Base-by-base conservation (phyloP, 495 filamentous ascomycete genomes). In the Neurospora sp. region DNA sequence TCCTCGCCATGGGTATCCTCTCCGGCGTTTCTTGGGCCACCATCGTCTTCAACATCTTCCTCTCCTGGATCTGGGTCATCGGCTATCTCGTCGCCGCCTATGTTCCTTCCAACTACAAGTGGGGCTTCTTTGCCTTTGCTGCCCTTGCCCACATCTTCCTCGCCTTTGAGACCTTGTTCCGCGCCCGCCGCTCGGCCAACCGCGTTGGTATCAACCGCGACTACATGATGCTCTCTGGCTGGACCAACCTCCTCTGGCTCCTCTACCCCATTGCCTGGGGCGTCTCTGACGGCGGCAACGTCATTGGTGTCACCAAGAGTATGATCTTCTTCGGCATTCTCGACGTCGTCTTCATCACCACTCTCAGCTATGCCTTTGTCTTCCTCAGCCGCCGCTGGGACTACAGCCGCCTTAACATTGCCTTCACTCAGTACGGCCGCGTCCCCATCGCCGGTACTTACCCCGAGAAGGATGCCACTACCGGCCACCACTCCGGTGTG, bases 391-490 rank as follows among this genome's bases (percentile, higher is more conserved):
- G 78, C 72, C 79, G 74, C 37, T 88, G 86, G 86, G 86, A 88
- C 72, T 86, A 84, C 73, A 74, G 76, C 75, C 74, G 73, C 38
- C 76, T 88, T 37, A 86, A 86, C 77, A 75, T 88, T 39, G 79
- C 83, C 70, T 88, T 88, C 74, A 88, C 86, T n/a, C 85, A 85
- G 76, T 86, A 86, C 75, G 86, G 86, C 70, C 84, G 86, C 46
- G 86, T 87, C 71, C 78, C 78, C 39, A 75, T 78, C 16, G 38
- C 71, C 11, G 85, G 83, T 4, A 78, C 77, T 37, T 85, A 81
- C 76, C 84, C 84, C 69, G 86, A 87, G 79, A 85, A 86, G 80
- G 69, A 75, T 38, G 39, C 74, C 38, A 76, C 78, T 5, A 46
- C 81, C 11, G 77, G 37, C 38, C 69, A 72, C 62, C 72, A 77